These are phyloP conservation scores for Colletotrichum sp. DNA, from an alignment of 2,329 filamentous ascomycete species.

Conservation along the genomic window DNA sequence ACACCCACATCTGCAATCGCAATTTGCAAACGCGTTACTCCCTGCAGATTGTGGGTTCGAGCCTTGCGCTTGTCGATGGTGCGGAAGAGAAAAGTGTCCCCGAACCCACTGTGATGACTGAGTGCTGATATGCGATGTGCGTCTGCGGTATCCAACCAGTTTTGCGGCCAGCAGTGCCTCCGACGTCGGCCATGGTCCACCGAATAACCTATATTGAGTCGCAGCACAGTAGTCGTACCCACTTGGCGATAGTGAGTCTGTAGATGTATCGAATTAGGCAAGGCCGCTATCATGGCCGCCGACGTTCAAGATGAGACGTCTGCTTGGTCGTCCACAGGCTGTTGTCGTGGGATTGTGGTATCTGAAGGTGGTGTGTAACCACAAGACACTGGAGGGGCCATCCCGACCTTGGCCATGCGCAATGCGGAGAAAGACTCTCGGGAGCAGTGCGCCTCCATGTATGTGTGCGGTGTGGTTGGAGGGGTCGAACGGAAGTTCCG, in stretches of 20 bases:
- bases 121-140: not conserved
- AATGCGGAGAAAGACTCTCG: not conserved
- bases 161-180: not conserved
- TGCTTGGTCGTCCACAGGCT: not conserved
- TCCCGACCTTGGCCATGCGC: not conserved
- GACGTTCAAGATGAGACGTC: not conserved
- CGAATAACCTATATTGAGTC: conserved; percentile 3
- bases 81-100: not conserved
- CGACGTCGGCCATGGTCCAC: conserved; percentile 15
- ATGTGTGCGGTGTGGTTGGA: conserved; percentile 4
- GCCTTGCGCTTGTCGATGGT: not conserved
- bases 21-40: not conserved
- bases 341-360: not conserved
- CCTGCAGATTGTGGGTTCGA: not conserved
- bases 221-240: not conserved
- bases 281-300: not conserved
- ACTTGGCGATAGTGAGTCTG: not conserved
- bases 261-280: not conserved
- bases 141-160: not conserved
- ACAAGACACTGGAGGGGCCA: not conserved
- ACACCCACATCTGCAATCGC: conserved; percentile 6
- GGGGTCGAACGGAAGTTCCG: conserved; percentile 16
- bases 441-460: not conserved
- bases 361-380: not conserved
- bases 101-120: conserved; percentile 3